These are phyloP conservation scores for Rhododendron vialii DNA, from an alignment of 148 eudicot genomes.

Conservation along the genomic window DNA sequence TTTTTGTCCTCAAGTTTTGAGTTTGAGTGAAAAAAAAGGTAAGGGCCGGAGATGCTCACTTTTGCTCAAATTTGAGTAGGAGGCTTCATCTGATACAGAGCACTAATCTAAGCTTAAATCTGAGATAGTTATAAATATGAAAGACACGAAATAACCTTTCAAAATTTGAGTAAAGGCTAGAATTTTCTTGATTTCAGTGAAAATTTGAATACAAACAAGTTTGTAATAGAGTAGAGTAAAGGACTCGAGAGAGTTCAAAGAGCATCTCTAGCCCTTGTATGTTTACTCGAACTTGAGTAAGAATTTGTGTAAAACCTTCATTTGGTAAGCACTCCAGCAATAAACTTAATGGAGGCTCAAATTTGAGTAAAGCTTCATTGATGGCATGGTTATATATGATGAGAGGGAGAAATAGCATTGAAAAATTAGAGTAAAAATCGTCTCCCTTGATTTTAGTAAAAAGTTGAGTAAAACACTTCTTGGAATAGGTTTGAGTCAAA, in stretches of 20 bases:
- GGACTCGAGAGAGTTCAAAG: neutral
- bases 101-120: neutral
- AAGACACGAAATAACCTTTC: neutral
- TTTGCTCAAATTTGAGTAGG: no score
- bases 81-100: neutral
- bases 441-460: neutral
- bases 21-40: neutral
- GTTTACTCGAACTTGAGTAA: no score
- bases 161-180: neutral
- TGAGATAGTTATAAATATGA: neutral
- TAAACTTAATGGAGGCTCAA: no score
- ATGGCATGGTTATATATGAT: neutral
- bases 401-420: no score
- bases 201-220: neutral
- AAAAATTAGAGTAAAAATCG: neutral
- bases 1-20: neutral
- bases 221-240: neutral
- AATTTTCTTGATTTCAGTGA: neutral
- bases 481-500: neutral
- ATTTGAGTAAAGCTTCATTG: neutral
- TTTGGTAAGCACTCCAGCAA: no score
- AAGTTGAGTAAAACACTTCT: neutral
- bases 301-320: neutral
- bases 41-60: neutral
- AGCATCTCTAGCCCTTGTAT: no score